Evolutionary conservation across 768 basidiomycete species (phyloP), one percentile per base, ranked within the genome.

Genomic region (Pulveroboletus sp.): DNA sequence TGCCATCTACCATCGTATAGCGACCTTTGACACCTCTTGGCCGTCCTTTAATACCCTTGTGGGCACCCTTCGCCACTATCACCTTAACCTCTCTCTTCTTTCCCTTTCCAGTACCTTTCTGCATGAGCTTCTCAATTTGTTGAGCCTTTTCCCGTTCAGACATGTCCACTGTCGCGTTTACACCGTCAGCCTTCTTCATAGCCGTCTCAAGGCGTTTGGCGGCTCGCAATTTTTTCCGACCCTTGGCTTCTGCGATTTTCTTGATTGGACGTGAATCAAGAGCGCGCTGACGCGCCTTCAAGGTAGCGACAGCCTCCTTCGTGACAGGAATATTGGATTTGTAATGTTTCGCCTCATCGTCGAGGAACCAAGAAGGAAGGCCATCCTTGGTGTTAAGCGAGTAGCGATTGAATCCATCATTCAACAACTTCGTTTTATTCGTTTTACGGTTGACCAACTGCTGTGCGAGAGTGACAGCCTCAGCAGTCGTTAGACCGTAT

Each of bases 181-280:
- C 83, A 42, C 91, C 93, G 62, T 97, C 93, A 2, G 94, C 96
- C 70, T 93, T 98, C 74, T 91, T 95, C 79, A 91, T 81, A 9
- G 92, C 89, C 68, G 92, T 95, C 60, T 94, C 91, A 11, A 97
- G 71, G 41, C 84, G 78, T 57, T 89, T 87, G 11, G 80, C 77
- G 10, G 93, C 91, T 69, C 85, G 91, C 64, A 90, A 72, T 73
- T 97, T 97, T 72, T 99, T 99, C 54, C 96, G 81, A 27, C 92
- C 93, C 69, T 98, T 98, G 12, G 96, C 96, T 71, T 98, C 96
- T 8, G 95, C 96, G 7, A 98, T 81, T 76, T 99, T 99, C 74
- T 96, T 98, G 72, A 99, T 98, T 15, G 96, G 96, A 24, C 96
- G 83, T 1, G 95, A 93, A 65, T 99, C 93, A 43, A 99, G 75